Evolutionary conservation across 2,329 filamentous ascomycete genomes (phyloP), one percentile per base, ranked within the genome.

Genomic region (Colletotrichum phormii): DNA sequence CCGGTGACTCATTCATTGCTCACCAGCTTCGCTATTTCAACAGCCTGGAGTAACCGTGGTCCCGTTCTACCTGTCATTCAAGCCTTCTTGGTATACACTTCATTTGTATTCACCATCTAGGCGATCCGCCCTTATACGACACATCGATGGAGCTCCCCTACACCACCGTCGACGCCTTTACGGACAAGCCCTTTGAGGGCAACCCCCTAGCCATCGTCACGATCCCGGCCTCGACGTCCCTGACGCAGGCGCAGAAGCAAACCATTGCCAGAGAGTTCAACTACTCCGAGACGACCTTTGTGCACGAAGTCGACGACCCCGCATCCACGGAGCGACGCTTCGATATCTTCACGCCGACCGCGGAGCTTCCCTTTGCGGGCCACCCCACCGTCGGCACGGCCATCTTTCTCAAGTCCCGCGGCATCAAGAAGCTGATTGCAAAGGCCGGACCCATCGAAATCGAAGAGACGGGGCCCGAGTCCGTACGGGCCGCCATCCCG

Each of bases 401-500:
- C 46, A 84, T 86, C 77, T 86, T 86, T 73, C 83, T 89, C 18
- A 82, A 86, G 22, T 33, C 78, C 76, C 65, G 81, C 71, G 78
- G 79, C 74, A 80, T 87, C 68, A 75, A 81, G 59, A 84, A 82
- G 8, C 80, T 92, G 29, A 76, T 86, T 54, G 90, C 88, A 33
- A 90, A 89, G 74, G 88, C 90, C 15, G 90, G 90, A 5, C 84
- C 86, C 18, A 90, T 92, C 74, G 77, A 83, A 13, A 85, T 91
- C 68, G 75, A 76, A 72, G 64, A 74, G 70, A 77, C 76, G 35
- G 73, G 72, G 24, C 73, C 87, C 82, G 79, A 85, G 80, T 73
- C 85, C n/a, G 89, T 91, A 5, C 87, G 86, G 64, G 92, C 92
- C 18, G 82, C 81, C 4, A 91, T 95, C 74, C 92, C 93, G 42